Conservation (phyloP, 2,329 filamentous ascomycete species). For the Mycosphaerelloides madeirae region DNA sequence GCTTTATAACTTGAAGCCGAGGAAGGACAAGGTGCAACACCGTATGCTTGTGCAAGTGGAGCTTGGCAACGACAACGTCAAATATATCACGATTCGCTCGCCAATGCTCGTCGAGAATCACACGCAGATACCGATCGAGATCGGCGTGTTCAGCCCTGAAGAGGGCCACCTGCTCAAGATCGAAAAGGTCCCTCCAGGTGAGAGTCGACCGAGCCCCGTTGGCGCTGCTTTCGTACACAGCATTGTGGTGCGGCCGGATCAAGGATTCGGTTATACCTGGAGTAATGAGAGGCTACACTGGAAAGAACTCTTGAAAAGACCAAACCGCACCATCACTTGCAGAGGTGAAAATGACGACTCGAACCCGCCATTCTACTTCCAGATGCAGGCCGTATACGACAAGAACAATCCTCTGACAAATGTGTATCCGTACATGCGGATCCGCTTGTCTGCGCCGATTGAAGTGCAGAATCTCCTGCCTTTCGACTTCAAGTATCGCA, state of each 20-base stretch:
- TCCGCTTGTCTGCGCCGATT: conserved; percentile 86
- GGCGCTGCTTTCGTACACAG: conserved; percentile 88
- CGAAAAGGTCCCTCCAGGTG: conserved; percentile 92
- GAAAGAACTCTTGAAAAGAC: conserved; percentile 80
- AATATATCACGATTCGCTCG: conserved; percentile 93
- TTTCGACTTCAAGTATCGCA: conserved; percentile 98
- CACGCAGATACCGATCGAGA: conserved; percentile 90
- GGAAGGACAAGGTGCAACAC: conserved; percentile 79
- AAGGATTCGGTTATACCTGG: conserved; percentile 96
- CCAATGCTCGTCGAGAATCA: conserved; percentile 91
- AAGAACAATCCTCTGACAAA: conserved; percentile 76
- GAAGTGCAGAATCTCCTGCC: conserved; percentile 92
- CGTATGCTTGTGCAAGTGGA: conserved; percentile 87
- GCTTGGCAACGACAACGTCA: conserved; percentile 90
- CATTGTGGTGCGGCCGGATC: conserved; percentile 81
- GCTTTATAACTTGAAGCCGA: conserved; percentile 81
- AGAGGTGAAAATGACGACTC: conserved; percentile 76
- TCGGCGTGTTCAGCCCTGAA: conserved; percentile 82
- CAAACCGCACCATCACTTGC: conserved; percentile 83
- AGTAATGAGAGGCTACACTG: conserved; percentile 85
- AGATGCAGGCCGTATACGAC: conserved; percentile 82
- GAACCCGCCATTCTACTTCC: conserved; percentile 86
- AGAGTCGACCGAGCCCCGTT: conserved; percentile 82
- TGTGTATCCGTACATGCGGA: conserved; percentile 88
- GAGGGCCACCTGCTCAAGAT: conserved; percentile 93